Percentiles rank a stretch among this genome's conserved stretches.
Evolutionary conservation across 106 monocot genomes (phyloP).

Genomic region (Allium sativum): DNA sequence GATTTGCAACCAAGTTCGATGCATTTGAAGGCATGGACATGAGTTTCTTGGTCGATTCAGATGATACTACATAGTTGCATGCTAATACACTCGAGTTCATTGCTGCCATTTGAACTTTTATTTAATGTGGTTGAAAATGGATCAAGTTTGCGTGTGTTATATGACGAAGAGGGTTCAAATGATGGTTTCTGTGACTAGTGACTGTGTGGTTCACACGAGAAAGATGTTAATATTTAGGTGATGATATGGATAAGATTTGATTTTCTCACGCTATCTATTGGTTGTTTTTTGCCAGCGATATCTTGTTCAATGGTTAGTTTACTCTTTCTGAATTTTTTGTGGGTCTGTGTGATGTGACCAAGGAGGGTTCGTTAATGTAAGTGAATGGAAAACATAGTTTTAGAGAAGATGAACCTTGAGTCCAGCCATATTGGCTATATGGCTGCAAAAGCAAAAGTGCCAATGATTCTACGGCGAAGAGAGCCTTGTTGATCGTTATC

Average conservation of each 20-base stretch:
- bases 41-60: constrained; percentile 34
- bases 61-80: constrained; percentile 46
- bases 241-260: constrained; percentile 9
- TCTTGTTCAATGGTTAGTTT: background rate
- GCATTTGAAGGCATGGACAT: constrained; percentile 7
- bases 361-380: no score
- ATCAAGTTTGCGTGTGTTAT: background rate
- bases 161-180: background rate
- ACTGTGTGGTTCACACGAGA: constrained; percentile 6
- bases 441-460: no score
- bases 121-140: background rate
- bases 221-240: background rate
- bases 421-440: no score
- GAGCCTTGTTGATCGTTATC: no score
- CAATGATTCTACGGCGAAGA: no score
- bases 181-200: background rate
- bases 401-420: no score
- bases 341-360: background rate
- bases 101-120: constrained; percentile 41
- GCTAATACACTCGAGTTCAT: constrained; percentile 77
- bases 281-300: background rate
- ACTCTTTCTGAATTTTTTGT: background rate
- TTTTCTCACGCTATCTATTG: constrained; percentile 6
- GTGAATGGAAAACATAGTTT: no score
- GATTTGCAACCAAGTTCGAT: background rate